Evolutionary conservation across 2,329 filamentous ascomycete genomes (phyloP).

Genomic region (Escovopsis weberi): DNA sequence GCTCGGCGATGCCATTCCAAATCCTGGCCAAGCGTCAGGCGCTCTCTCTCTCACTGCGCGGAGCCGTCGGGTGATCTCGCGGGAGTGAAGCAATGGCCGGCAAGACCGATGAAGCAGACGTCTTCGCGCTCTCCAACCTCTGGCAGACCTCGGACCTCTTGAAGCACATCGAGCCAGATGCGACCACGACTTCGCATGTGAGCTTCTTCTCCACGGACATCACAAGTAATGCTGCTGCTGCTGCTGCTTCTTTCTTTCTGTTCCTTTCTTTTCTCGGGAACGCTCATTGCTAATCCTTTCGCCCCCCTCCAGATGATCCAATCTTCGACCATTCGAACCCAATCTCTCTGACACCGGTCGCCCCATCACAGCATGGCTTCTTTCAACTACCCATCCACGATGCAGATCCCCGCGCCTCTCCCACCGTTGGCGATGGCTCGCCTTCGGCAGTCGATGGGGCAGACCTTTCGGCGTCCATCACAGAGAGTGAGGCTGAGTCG

Average conservation of each 20-base stretch:
- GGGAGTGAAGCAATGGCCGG: constrained; percentile 15
- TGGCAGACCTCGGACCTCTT: constrained; percentile 40
- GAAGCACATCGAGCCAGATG: constrained; percentile 13
- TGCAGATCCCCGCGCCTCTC: neutral
- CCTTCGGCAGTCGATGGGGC: no score
- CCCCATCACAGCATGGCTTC: constrained; percentile 17
- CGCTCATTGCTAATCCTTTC: neutral
- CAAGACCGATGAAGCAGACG: constrained; percentile 32
- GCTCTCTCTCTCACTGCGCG: no score
- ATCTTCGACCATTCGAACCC: neutral
- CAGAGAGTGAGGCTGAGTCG: neutral
- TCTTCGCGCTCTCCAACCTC: constrained; percentile 50
- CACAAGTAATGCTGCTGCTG: constrained; percentile 12
- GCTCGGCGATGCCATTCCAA: no score
- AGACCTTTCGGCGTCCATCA: neutral
- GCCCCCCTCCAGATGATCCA: no score
- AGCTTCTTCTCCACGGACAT: constrained; percentile 26
- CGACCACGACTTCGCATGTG: constrained; percentile 16
- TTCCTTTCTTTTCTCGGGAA: neutral
- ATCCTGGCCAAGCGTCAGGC: no score
- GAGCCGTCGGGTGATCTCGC: no score
- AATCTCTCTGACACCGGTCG: constrained; percentile 1
- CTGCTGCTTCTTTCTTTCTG: constrained; percentile 2
- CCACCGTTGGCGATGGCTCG: constrained; percentile 1
- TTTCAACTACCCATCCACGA: constrained; percentile 24